Evolutionary conservation across 495 filamentous ascomycete genomes (phyloP), one percentile per base, ranked within the genome.

Genomic region (Penicillium parvum): DNA sequence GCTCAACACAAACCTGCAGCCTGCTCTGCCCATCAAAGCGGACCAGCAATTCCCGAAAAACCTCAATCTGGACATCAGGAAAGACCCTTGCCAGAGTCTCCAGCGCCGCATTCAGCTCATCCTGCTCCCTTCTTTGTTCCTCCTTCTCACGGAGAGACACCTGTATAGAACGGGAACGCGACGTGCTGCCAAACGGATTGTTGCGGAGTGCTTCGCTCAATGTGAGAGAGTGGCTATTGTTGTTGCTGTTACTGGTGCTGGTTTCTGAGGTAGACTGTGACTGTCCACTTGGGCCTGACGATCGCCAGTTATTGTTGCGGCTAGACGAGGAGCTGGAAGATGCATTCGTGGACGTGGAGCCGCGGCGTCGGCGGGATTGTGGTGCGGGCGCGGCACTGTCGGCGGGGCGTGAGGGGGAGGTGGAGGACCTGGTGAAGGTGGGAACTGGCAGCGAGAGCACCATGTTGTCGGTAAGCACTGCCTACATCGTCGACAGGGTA

Each of bases 31-130:
- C 85, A 49, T 85, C 83, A 61, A 95, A 86, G 45, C 74, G 86
- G 18, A 74, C 66, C 23, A 98, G 77, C 73, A 96, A 79, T 60
- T 95, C 90, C 9, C 92, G 81, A 52, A 98, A 90, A n/a, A 95
- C 90, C 40, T 95, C 88, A 44, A 91, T 71, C 41, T 86, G 82
- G 16, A 95, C 72, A 62, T 95, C 82, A 5, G 92, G 92, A 50
- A 98, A 98, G 2, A 96, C 72, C 5, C 74, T 75, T 3, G 80
- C 79, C 8, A 98, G 77, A 1, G 71, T 73, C 23, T 80, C 75
- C 38, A 98, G 78, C 29, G 81, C 76, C 10, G 72, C 64, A 64
- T 98, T 98, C 15, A 96, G 69, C 26, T 85, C 82, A 28, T 76
- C 70, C 16, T 91, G 76, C 33, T 69, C 67, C 5, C 40, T 54